Evolutionary conservation across 2,329 filamentous ascomycete genomes (phyloP), one percentile per base, ranked within the genome.

Genomic region (Cercospora sojina): DNA sequence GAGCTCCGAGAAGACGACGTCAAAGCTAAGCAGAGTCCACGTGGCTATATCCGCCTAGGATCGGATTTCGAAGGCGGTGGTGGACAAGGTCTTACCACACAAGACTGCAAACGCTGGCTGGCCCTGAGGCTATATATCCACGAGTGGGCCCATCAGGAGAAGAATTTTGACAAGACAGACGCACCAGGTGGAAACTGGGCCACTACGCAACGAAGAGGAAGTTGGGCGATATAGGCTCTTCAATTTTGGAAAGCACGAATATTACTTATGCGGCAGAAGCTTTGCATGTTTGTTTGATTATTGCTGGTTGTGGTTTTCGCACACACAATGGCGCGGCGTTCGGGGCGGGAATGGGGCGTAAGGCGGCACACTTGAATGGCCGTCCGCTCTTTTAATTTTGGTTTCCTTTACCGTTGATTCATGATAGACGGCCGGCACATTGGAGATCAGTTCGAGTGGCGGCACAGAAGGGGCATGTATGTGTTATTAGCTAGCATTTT

Each of bases 61-160:
- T 77, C 78, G 18, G 82, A 83, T 59, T 82, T 83, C 60, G 78
- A 80, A 57, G 75, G 77, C 38, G 76, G 86, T 79, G 80, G 85
- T 79, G 72, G 79, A 77, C 77, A 71, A 60, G 76, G 76, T 25
- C 78, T 81, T 58, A 79, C 77, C 2, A 74, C 80, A 69, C 75
- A 81, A 67, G 75, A 84, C 79, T 90, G 91, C 83, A 83, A 88
- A 62, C 85, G 94, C 62, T 98, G 94, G 94, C 88, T 86, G 74
- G 94, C 94, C 1, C 82, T 98, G 51, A 90, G 89, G 74, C 76
- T 88, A 47, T 98, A 98, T 77, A 91, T 98, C 43, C 84, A 85
- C 41, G 93, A 97, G 77, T 98, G 94, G 94, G 93, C 91, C 25
- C 85, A 90, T 64, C 93, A 97, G 78, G 91, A 96, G 76, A 92